Evolutionary conservation across 2,329 filamentous ascomycete genomes (phyloP), one percentile per base, ranked within the genome.

Genomic region (Pyricularia grisea): DNA sequence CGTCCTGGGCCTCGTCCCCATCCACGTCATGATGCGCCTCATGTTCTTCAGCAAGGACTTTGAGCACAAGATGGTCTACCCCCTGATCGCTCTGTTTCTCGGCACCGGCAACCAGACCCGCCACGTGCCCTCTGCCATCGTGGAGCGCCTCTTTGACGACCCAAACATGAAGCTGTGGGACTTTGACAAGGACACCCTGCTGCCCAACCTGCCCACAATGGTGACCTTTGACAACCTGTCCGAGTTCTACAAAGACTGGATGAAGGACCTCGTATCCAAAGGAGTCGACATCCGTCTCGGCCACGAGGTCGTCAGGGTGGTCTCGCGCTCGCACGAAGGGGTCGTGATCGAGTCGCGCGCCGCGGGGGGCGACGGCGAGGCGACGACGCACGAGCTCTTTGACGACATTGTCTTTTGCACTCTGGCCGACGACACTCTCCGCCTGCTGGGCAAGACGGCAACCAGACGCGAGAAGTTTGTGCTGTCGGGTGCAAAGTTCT

Each of bases 91-190:
- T 0, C 80, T 93, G 1, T 92, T 93, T 74, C 80, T 93, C 0
- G 90, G 90, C 0, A 92, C 90, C 0, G 90, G 90, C 1, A 93
- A 93, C 72, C 88, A 91, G 73, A 90, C 90, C 0, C 87, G 90
- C 0, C 87, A 92, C 71, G 90, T 93, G 0, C 87, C 90, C 0
- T 86, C 84, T 61, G 88, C 90, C 28, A 88, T 93, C 42, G 80
- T 93, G 4, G 86, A 89, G 74, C 78, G 86, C 4, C 76, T 89
- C 0, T 88, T 87, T 67, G 79, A 86, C 69, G 84, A 86, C 69
- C 84, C 85, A 0, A 85, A 85, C 68, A 85, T 87, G 81, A 84
- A 84, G 70, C 79, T 89, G 10, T 89, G 86, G 86, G 79, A 85
- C 31, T 88, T 87, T 71, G 85, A 88, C 67, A 73, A 80, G 0